Base-by-base conservation (phyloP, 805 yeast species). In the Saccharomycopsis microspora region DNA sequence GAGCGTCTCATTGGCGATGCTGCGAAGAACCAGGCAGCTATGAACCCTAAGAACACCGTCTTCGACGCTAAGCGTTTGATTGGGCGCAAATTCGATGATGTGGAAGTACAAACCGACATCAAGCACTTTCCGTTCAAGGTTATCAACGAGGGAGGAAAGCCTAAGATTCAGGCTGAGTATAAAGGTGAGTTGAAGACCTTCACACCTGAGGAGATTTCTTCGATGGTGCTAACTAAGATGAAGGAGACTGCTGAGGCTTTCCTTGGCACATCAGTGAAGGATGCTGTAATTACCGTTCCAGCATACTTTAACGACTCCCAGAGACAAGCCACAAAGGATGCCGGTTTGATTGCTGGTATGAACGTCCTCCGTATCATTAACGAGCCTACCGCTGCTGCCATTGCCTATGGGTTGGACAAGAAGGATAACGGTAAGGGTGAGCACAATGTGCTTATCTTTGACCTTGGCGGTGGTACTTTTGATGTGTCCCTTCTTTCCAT, bases 311-410 rank as follows among this genome's bases (percentile, higher is more conserved):
- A 89, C 71, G 96, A 88, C 69, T 87, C 97, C 48, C 97, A 89
- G 73, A 85, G 96, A 75, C 96, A 89, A 72, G 97, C 96, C 53
- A 88, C 97, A 62, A 89, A 88, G 76, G 96, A 88, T 68, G 96
- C 97, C 52, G 97, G 96, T 76, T 73, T 83, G 58, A 89, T 88
- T 76, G 94, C 96, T 51, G 97, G 97, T 63, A 76, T 88, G 66
- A 88, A 88, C 69, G 96, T 88, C 54, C 76, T 85, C 68, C 82
- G 97, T 74, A 88, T 88, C 67, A 88, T 89, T 62, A 88, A 88
- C 72, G 97, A 88, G 75, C 96, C 97, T 60, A 87, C 95, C 56
- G 95, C 95, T 52, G 97, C 97, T 61, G 97, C 97, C 57, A 86
- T 89, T 71, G 97, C 97, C 63, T 90, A 90, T 77, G 97, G 97